Base-by-base conservation (phyloP, 2,329 filamentous ascomycete species). In the Fusarium sp. region DNA sequence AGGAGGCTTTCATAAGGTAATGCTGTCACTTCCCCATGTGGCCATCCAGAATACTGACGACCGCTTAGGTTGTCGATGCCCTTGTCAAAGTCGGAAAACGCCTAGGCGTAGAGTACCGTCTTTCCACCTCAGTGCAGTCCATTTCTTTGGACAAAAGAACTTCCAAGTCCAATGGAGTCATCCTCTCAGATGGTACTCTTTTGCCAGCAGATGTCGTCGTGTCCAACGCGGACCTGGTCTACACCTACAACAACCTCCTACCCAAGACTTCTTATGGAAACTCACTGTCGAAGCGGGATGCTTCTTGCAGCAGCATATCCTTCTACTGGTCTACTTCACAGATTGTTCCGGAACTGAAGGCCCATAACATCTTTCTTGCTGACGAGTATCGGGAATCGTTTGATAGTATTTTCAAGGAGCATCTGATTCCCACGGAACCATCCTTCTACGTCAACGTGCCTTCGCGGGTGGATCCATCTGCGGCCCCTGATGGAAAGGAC, bases 391-490 rank as follows among this genome's bases (percentile, higher is more conserved):
- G 85, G 53, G 89, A 92, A 72, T 90, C 87, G n/a, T 94, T 94
- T 74, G 91, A 94, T 78, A 86, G 87, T 62, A 94, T 94, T 63
- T 94, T 94, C 84, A 89, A 91, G 69, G 82, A 88, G 31, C 89
- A 93, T 64, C 80, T 85, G 3, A 88, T 94, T 9, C 92, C 92
- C 1, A 78, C 85, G 2, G 85, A 93, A 62, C 92, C 92, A 0
- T 91, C 88, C 60, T 94, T 94, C 82, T 94, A 94, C 79, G 87
- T 94, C 79, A 93, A 94, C 75, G 91, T 94, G 0, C 92, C 92
- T 1, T 91, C 87, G 48, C 86, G 91, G 12, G 85, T 93, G 8
- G 92, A 94, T 69, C 82, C 88, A 0, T 86, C 86, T 0, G 92
- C 92, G 1, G 91, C 92, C 0, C 92, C 92, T 0, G 78, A 83